Evolutionary conservation across 352 stramenopile genomes (phyloP).

Genomic region (Blastocystis sp.): DNA sequence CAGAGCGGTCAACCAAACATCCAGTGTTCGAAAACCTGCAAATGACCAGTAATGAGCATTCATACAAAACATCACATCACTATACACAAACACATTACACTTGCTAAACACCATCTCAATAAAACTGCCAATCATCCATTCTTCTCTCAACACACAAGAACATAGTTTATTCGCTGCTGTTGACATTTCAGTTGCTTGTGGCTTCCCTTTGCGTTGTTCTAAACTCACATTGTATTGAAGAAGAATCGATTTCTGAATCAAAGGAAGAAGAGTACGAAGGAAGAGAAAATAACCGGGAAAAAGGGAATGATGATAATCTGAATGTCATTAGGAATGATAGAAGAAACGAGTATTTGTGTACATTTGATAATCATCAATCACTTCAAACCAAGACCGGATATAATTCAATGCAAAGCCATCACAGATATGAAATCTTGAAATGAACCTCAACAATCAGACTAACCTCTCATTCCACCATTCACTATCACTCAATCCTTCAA

Average conservation of each 20-base stretch:
- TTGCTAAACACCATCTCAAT: slow-evolving; percentile 8
- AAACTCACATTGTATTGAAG: not conserved
- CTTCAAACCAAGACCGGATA: slow-evolving; percentile 48
- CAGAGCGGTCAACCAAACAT: not conserved
- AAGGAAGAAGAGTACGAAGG: not conserved
- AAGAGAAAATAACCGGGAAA: slow-evolving; percentile 43
- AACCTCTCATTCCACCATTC: slow-evolving; percentile 14
- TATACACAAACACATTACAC: slow-evolving; percentile 46
- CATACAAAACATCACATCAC: slow-evolving; percentile 37
- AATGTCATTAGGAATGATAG: not conserved
- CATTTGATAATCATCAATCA: not conserved
- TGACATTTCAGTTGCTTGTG: not conserved
- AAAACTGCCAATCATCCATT: not conserved
- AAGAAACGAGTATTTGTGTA: not conserved
- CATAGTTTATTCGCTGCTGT: not conserved
- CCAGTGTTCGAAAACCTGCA: slow-evolving; percentile 29
- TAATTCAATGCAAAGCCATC: slow-evolving; percentile 35
- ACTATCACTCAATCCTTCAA: not conserved
- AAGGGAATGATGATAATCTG: not conserved
- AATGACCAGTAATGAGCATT: not conserved
- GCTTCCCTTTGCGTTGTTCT: not conserved
- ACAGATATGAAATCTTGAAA: not conserved
- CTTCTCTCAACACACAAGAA: not conserved
- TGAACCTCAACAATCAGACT: too few relatives aligned
- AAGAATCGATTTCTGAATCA: slow-evolving; percentile 7